Conservation (phyloP, 2,329 filamentous ascomycete genomes). For the Trichothecium sympodiale region DNA sequence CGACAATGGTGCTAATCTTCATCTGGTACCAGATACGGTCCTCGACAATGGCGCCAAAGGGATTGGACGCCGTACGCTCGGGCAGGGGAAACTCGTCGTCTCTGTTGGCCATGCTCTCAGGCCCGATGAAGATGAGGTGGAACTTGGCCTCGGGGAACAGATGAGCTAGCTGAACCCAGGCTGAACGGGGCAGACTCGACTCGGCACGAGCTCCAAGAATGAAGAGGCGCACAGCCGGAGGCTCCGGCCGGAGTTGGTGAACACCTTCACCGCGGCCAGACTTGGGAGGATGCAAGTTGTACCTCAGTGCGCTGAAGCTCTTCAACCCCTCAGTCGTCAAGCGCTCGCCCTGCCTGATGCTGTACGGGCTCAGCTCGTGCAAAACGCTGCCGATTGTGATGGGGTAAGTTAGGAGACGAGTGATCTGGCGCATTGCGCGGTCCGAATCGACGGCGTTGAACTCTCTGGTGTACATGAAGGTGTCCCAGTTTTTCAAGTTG, state of each 20-base stretch:
- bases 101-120: constrained; percentile 90
- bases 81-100: constrained; percentile 89
- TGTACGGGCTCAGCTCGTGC: constrained; percentile 91
- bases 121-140: constrained; percentile 88
- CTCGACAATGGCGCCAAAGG: constrained; percentile 89
- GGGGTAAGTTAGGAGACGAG: constrained; percentile 85
- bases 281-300: constrained; percentile 81
- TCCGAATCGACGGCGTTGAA: constrained; percentile 88
- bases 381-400: constrained; percentile 83
- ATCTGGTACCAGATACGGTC: constrained; percentile 78
- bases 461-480: constrained; percentile 83
- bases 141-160: constrained; percentile 88
- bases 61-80: constrained; percentile 71
- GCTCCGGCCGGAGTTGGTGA: constrained; percentile 69
- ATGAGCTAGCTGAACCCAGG: constrained; percentile 89
- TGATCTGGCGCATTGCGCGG: constrained; percentile 84
- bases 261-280: constrained; percentile 64
- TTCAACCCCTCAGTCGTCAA: constrained; percentile 84
- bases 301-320: constrained; percentile 85
- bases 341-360: constrained; percentile 60
- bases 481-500: constrained; percentile 99
- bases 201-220: constrained; percentile 93
- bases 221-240: constrained; percentile 85
- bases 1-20: constrained; percentile 96
- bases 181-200: constrained; percentile 84